Conservation (phyloP, 208 protist genomes). For the Leishmania amazonensis region DNA sequence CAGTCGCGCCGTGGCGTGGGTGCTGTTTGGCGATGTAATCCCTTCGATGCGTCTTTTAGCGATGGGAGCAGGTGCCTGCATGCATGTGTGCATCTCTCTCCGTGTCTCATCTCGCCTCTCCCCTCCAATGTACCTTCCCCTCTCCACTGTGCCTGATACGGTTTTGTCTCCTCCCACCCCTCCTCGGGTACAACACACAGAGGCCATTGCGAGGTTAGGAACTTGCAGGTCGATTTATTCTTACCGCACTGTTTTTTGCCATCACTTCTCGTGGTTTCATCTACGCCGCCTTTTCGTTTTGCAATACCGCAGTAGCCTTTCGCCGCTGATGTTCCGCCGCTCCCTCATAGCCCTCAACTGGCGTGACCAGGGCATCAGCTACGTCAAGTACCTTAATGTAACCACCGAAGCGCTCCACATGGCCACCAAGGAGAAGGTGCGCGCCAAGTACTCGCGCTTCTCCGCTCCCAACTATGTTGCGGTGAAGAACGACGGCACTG, state of each 20-base stretch:
- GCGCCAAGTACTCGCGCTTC: conserved; percentile 72
- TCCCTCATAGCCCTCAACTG: conserved; percentile 60
- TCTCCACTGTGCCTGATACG: not conserved
- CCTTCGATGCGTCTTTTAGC: not conserved
- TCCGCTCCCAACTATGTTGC: conserved; percentile 76
- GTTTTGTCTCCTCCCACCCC: not conserved
- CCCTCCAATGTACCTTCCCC: conserved; percentile 5
- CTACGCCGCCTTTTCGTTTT: conserved; percentile 1
- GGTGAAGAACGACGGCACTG: conserved; percentile 61
- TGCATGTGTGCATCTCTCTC: not conserved
- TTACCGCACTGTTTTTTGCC: conserved; percentile 2
- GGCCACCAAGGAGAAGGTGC: conserved; percentile 60
- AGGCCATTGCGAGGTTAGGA: not conserved
- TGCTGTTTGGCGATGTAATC: not conserved
- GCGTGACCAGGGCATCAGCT: conserved; percentile 90
- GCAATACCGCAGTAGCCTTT: not conserved
- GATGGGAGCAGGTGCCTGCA: not conserved
- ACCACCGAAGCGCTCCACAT: conserved; percentile 87
- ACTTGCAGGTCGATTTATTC: not conserved
- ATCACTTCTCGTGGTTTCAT: conserved; percentile 1
- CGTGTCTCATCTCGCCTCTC: not conserved
- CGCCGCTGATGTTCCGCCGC: conserved; percentile 61
- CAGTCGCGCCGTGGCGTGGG: not conserved
- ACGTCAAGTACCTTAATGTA: conserved; percentile 92
- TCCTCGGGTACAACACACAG: not conserved